Conservation (phyloP, 192 early-diverging fungal genomes). For the Backusella luteola region DNA sequence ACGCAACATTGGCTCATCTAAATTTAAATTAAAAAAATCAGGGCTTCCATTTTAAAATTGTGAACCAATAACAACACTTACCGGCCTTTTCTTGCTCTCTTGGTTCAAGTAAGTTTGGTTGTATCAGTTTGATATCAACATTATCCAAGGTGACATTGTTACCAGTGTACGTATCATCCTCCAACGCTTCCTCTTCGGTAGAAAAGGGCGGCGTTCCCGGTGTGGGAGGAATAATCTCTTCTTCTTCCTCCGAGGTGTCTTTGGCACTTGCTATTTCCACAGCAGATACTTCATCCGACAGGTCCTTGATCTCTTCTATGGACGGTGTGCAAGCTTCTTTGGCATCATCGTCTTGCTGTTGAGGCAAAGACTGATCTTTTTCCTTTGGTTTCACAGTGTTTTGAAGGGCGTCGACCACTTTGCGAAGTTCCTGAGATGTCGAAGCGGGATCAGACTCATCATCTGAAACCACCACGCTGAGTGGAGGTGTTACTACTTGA, state of each 20-base stretch:
- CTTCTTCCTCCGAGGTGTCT: neutral
- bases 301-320: neutral
- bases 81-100: constrained; percentile 23
- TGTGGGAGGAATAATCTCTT: constrained; percentile 19
- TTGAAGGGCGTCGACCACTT: constrained; percentile 5
- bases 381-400: neutral
- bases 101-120: constrained; percentile 10
- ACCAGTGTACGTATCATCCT: constrained; percentile 16
- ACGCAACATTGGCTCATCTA: constrained; percentile 29
- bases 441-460: neutral
- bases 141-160: constrained; percentile 18
- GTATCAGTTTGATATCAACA: constrained; percentile 16
- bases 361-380: neutral
- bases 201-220: constrained; percentile 11
- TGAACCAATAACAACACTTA: neutral
- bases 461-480: neutral
- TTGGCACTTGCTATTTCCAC: neutral
- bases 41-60: neutral
- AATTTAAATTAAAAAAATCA: neutral
- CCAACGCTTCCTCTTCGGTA: neutral
- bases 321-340: neutral
- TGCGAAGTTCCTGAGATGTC: constrained; percentile 1
- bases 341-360: neutral
- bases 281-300: neutral
- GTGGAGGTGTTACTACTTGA: neutral